phyloP scores from a whole-genome alignment of 805 yeast genomes.

The Candida alai region DNA sequence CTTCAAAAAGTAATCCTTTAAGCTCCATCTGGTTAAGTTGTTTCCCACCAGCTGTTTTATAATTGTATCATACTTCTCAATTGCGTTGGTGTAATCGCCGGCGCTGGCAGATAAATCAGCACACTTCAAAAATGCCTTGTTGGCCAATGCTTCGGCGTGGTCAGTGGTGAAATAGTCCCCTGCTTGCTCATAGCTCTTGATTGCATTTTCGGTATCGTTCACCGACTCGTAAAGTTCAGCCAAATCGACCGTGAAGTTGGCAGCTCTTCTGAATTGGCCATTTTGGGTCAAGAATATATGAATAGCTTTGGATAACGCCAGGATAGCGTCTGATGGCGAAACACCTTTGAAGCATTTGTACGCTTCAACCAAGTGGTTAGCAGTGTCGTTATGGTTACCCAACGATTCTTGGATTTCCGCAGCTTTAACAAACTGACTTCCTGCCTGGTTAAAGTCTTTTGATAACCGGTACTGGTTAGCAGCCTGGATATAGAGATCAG shows the following conservation, averaged over 20 bases:
- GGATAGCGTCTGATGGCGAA: slow-evolving; percentile 73
- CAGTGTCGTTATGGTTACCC: slow-evolving; percentile 83
- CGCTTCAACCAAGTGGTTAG: slow-evolving; percentile 85
- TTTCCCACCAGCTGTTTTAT: slow-evolving; percentile 74
- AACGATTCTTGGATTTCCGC: slow-evolving; percentile 75
- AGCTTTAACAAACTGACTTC: slow-evolving; percentile 79
- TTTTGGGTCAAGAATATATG: slow-evolving; percentile 72
- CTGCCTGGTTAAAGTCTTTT: slow-evolving; percentile 72
- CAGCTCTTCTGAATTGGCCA: slow-evolving; percentile 96
- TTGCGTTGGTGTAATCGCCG: slow-evolving; percentile 73
- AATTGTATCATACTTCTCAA: slow-evolving; percentile 70
- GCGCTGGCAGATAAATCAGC: slow-evolving; percentile 77
- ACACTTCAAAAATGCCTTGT: slow-evolving; percentile 81
- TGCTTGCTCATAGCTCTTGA: slow-evolving; percentile 80
- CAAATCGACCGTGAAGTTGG: slow-evolving; percentile 87
- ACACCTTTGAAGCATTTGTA: slow-evolving; percentile 78
- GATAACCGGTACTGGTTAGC: slow-evolving; percentile 83
- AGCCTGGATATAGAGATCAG: slow-evolving; percentile 85
- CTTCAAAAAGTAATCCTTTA: slow-evolving; percentile 88
- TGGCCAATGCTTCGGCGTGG: slow-evolving; percentile 86
- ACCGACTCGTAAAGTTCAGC: slow-evolving; percentile 81
- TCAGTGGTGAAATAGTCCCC: slow-evolving; percentile 96
- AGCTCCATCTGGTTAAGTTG: slow-evolving; percentile 79
- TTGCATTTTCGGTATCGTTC: slow-evolving; percentile 64
- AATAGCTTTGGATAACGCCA: slow-evolving; percentile 72